Base-by-base conservation (phyloP, 129 eudicot species). In the Deinandra increscens region DNA sequence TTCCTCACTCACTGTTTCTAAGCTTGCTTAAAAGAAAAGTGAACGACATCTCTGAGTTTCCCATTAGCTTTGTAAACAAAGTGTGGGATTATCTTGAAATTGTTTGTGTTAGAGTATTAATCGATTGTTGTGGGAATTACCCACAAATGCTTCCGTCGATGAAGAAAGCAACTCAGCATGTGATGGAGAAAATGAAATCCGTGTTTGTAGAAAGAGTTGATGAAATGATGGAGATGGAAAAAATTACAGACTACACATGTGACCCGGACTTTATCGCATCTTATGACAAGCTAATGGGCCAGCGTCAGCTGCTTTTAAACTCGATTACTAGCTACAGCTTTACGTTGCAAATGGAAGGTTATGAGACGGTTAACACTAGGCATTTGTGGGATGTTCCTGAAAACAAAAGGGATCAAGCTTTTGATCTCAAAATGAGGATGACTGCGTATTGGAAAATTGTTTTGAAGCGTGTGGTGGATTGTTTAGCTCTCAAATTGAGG, bases 151-250 rank as follows among this genome's bases (percentile, higher is more conserved):
- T 74, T 60, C 74, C 76, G 4, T 74, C 51, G 1, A 54, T 67
- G 5, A 69, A 54, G 50, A 80, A 76, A 61, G 80, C 72, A 33
- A 49, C 73, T 18, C 55, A 61, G 10, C 13, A 54, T 18, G 66
- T 68, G 13, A 19, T 80, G 39, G 14, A 5, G 10, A 69, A 46
- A 59, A 39, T 53, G 64, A 74, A 74, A 45, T 45, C 2, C 2
- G 42, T 51, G 67, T 68, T 71, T 14, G 6, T n/a, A 51, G 63
- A 68, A 60, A 45, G 79, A 18, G 83, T 74, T 18, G 7, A 0
- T 2, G 83, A 80, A 51, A 80, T 80, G 61, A 66, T 74, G 0
- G 80, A 68, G 39, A 80, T 80, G 83, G 83, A 79, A 43, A 68
- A 68, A 46, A 33, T 73, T 2, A 68, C 75, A 0, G 75, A 80